Conservation (phyloP, 2,329 filamentous ascomycete species). For the Endothia cerciana region DNA sequence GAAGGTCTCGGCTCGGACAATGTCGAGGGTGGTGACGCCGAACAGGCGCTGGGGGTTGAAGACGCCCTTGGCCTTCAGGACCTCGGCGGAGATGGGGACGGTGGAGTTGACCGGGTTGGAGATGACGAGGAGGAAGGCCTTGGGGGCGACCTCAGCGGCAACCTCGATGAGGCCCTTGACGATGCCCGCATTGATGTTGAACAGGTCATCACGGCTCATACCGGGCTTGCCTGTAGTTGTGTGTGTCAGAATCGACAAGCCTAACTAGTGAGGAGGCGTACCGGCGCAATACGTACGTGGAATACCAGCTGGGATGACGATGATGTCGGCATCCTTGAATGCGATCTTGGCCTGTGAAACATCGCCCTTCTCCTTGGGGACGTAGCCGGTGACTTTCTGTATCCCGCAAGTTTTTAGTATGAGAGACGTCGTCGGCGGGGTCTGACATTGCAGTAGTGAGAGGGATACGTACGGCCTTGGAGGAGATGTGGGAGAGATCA, state of each 20-base stretch:
- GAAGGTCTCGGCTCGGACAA: slow-evolving; percentile 97
- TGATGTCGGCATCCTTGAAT: slow-evolving; percentile 90
- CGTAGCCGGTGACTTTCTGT: slow-evolving; percentile 84
- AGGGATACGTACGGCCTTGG: slow-evolving; percentile 66
- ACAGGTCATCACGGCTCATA: slow-evolving; percentile 99
- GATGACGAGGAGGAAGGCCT: slow-evolving; percentile 95
- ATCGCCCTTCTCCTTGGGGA: slow-evolving; percentile 83
- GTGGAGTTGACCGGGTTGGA: slow-evolving; percentile 99
- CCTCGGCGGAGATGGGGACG: slow-evolving; percentile 95
- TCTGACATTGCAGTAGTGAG: slow-evolving; percentile 1
- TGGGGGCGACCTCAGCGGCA: slow-evolving; percentile 84
- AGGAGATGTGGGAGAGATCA: slow-evolving; percentile 97
- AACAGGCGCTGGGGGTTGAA: slow-evolving; percentile 97
- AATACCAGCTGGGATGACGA: slow-evolving; percentile 97
- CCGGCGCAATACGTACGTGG: slow-evolving; percentile 70
- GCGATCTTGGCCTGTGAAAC: slow-evolving; percentile 63
- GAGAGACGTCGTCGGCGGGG: neutral
- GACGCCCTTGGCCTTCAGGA: slow-evolving; percentile 88
- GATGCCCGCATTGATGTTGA: slow-evolving; percentile 99
- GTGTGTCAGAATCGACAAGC: slow-evolving; percentile 20
- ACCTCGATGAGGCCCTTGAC: slow-evolving; percentile 92
- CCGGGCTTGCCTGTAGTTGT: slow-evolving; percentile 83
- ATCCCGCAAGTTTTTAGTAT: slow-evolving; percentile 19
- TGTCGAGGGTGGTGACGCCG: slow-evolving; percentile 97
- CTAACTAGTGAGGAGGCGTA: neutral